phyloP scores from a whole-genome alignment of 192 early-diverging fungal species.

The Backusella circina region DNA sequence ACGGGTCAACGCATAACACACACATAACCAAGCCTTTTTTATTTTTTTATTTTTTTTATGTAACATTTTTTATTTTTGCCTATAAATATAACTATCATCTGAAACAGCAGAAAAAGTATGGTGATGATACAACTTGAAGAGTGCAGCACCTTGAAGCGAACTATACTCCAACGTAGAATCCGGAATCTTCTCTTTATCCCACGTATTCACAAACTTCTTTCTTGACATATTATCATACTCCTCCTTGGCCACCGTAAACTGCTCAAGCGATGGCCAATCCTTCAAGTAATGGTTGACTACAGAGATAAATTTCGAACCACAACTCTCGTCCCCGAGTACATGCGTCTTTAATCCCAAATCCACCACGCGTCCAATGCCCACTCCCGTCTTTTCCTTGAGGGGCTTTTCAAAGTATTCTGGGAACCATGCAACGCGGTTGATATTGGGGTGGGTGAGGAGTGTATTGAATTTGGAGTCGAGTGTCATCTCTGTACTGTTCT shows the following conservation, averaged over 20 bases:
- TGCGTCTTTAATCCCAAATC: not conserved
- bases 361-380: not conserved
- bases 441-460: conserved; percentile 4
- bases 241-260: not conserved
- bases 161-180: not conserved
- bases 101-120: not conserved
- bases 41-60: not conserved
- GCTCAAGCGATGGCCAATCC: not conserved
- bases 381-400: not conserved
- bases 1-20: no score
- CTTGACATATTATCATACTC: not conserved
- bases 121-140: not conserved
- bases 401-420: not conserved
- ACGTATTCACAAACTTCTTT: not conserved
- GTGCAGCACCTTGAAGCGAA: not conserved
- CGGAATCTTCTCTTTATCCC: conserved; percentile 4
- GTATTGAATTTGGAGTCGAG: not conserved
- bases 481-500: not conserved
- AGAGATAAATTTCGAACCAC: not conserved
- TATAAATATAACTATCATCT: not conserved
- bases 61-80: not conserved
- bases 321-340: not conserved
- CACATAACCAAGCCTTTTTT: no score
- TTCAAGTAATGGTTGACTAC: not conserved
- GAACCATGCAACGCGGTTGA: conserved; percentile 11